phyloP scores from a whole-genome alignment of 2,329 filamentous ascomycete species.

The Fusarium verticillioides region DNA sequence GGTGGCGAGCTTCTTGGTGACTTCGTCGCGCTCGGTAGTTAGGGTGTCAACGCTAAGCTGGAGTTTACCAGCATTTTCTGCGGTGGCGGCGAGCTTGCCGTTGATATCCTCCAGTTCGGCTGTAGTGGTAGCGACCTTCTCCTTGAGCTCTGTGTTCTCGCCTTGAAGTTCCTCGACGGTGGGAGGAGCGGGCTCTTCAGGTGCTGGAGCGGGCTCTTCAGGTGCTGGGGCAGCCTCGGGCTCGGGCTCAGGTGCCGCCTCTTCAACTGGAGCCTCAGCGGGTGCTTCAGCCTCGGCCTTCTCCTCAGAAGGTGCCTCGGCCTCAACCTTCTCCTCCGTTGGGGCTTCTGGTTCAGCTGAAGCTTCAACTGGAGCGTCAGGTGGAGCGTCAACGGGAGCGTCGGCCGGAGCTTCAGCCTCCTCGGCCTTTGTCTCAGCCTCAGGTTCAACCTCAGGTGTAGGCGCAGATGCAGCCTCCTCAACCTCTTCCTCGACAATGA shows the following conservation, averaged over 20 bases:
- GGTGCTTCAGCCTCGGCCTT: neutral
- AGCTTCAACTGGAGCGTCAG: neutral
- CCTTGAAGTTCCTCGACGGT: constrained; percentile 10
- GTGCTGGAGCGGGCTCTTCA: neutral
- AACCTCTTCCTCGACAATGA: constrained; percentile 11
- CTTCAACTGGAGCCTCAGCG: constrained; percentile 4
- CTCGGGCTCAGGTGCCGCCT: constrained; percentile 10
- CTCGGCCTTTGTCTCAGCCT: neutral
- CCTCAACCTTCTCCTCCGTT: neutral
- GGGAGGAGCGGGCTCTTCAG: constrained; percentile 4
- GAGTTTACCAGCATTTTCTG: constrained; percentile 30
- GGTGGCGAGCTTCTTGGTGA: constrained; percentile 37
- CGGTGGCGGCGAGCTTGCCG: constrained; percentile 32
- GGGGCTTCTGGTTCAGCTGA: neutral
- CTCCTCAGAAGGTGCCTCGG: constrained; percentile 1
- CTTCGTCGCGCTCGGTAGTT: constrained; percentile 34
- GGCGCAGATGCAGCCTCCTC: neutral
- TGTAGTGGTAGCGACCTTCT: constrained; percentile 29
- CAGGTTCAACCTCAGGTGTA: neutral
- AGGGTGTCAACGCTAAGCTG: constrained; percentile 25
- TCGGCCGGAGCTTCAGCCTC: constrained; percentile 3
- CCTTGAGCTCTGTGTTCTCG: constrained; percentile 36
- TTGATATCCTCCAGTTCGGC: constrained; percentile 11
- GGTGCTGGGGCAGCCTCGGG: constrained; percentile 4
- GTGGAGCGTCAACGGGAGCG: neutral